Conservation (phyloP, 2,329 filamentous ascomycete genomes). For the Ambrosiella cleistominuta region DNA sequence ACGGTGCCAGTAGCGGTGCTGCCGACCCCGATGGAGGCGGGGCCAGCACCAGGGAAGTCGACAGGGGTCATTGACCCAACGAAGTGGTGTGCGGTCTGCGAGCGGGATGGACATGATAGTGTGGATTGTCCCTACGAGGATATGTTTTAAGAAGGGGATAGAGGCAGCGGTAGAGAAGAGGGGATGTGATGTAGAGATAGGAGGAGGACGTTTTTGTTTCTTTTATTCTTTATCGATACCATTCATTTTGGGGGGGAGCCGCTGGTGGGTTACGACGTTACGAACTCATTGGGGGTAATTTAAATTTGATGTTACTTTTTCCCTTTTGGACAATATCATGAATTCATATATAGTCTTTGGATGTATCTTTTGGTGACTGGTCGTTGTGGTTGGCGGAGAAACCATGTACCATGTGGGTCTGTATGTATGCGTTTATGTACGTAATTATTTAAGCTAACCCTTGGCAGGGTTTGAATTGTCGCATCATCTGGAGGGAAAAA, state of each 20-base stretch:
- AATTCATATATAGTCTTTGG: background rate
- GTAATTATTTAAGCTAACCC: no score
- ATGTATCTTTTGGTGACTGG: background rate
- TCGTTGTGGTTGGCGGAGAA: no score
- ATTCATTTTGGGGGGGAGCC: background rate
- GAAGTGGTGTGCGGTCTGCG: constrained; percentile 95
- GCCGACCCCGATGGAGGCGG: constrained; percentile 45
- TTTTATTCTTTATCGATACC: constrained; percentile 5
- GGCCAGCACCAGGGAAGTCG: constrained; percentile 59
- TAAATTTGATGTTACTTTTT: background rate
- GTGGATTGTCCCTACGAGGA: constrained; percentile 90
- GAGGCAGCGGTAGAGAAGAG: background rate
- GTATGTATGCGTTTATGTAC: no score
- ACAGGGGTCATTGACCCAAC: constrained; percentile 61
- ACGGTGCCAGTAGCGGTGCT: constrained; percentile 29
- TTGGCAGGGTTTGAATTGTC: no score
- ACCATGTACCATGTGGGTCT: no score
- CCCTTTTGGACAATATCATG: background rate
- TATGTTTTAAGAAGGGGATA: constrained; percentile 33
- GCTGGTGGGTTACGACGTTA: background rate
- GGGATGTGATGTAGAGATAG: background rate
- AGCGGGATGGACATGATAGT: constrained; percentile 90
- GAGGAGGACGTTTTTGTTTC: background rate
- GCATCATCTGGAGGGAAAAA: no score
- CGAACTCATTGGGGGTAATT: background rate